Evolutionary conservation across 495 filamentous ascomycete genomes (phyloP), one percentile per base, ranked within the genome.

Genomic region (Apodospora peruviana): DNA sequence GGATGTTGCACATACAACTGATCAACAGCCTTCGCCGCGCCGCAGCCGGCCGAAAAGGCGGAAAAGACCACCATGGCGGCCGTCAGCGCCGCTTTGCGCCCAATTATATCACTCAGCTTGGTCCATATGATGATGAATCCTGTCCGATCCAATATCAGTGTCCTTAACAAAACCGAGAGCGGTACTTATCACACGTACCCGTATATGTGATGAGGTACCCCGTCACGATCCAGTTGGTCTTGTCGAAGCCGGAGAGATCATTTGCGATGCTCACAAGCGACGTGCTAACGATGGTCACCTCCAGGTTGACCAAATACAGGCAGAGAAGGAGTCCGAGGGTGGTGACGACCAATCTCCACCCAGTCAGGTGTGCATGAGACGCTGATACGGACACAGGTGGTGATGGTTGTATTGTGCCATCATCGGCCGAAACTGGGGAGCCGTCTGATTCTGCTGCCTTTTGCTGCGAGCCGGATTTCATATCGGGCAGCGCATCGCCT

Each of bases 201-300:
- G 40, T 43, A 25, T 22, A 80, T 2, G 70, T 76, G 39, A 79
- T 55, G 18, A 81, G 58, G 54, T 83, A 84, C 16, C 67, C 67
- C 2, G 74, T 76, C 32, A 81, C 65, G 16, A 84, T 63, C 80
- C 77, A 83, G 45, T 69, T 71, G 25, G 62, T 59, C 43, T 73
- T 59, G 34, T 69, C 59, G 41, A 80, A 81, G 20, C 69, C 70
- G 18, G 67, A 40, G 5, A 83, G 47, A 18, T 67, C 65, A 50
- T 75, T 68, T 1, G 71, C 72, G 46, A 81, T 83, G 18, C 67
- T 68, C 17, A 80, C 70, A 1, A 82, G 65, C 23, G 79, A 75
- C 0, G 79, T 80, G 57, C 75, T 74, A 5, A 81, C 73, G 39
- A 81, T 79, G 5, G 77, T 73, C 10, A 68, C 70, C 46, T 82